Conservation (phyloP, 441 rosid species). For the Omphalea diandra region DNA sequence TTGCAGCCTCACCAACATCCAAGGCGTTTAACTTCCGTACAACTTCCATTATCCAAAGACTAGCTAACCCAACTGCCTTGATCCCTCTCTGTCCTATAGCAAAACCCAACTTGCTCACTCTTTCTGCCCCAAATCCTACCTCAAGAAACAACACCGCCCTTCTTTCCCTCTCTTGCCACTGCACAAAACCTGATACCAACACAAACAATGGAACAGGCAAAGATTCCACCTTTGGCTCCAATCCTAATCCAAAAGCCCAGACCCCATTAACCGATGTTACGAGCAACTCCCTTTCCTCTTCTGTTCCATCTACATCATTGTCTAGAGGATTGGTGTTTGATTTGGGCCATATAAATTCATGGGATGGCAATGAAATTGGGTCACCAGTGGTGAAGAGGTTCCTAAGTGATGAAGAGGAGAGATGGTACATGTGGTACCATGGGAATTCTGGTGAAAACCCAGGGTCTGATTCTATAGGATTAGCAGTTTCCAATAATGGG, state of each 20-base stretch:
- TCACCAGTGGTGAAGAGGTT: slow-evolving; percentile 75
- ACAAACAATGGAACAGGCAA: slow-evolving; percentile 31
- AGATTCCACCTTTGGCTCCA: slow-evolving; percentile 23
- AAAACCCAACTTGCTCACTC: slow-evolving; percentile 26
- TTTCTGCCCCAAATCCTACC: slow-evolving; percentile 21
- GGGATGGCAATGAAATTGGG: slow-evolving; percentile 54
- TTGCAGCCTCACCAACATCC: slow-evolving; percentile 17
- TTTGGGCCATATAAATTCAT: slow-evolving; percentile 42
- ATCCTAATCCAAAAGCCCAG: slow-evolving; percentile 22
- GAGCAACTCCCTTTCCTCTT: slow-evolving; percentile 22
- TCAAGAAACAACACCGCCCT: slow-evolving; percentile 18
- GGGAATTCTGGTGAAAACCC: slow-evolving; percentile 42
- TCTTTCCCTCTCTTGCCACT: slow-evolving; percentile 31
- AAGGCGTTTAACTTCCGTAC: slow-evolving; percentile 24
- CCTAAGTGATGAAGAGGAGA: slow-evolving; percentile 72
- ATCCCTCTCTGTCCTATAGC: slow-evolving; percentile 24
- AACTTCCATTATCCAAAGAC: slow-evolving; percentile 19
- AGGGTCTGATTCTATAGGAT: slow-evolving; percentile 53
- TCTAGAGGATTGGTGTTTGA: slow-evolving; percentile 50
- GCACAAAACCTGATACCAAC: slow-evolving; percentile 40
- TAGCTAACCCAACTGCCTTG: slow-evolving; percentile 24
- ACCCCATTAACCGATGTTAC: slow-evolving; percentile 16
- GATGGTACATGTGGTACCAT: slow-evolving; percentile 89
- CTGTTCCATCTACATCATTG: slow-evolving; percentile 13
- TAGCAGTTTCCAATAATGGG: slow-evolving; percentile 76